Percentiles rank a stretch among this genome's conserved stretches.
Evolutionary conservation across 1,139 yeast species (phyloP).

Genomic region (Yamadazyma mexicana): DNA sequence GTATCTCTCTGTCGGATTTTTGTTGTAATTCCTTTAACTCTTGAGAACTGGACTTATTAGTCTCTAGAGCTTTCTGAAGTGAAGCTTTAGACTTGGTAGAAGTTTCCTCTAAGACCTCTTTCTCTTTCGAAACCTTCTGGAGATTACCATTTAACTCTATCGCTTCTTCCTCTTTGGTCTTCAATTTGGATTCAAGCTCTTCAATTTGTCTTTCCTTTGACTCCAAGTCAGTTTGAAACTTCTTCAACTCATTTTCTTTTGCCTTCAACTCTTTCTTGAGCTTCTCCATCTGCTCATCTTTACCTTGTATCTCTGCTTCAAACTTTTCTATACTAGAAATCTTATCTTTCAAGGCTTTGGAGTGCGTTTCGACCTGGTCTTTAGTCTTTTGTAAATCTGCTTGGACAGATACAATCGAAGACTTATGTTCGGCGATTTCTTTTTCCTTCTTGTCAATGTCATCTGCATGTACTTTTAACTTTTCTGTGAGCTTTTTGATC

Average conservation of each 20-base stretch:
- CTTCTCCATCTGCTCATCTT: background rate
- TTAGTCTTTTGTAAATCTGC: background rate
- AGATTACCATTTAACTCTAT: slow-evolving; percentile 9
- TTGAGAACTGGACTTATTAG: slow-evolving; percentile 5
- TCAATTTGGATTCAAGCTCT: background rate
- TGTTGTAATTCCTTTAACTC: slow-evolving; percentile 7
- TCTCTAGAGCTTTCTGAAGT: slow-evolving; percentile 2
- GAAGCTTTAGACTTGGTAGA: slow-evolving; percentile 3
- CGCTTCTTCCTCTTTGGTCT: slow-evolving; percentile 1
- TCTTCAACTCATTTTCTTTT: slow-evolving; percentile 28
- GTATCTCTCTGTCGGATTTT: slow-evolving; percentile 3
- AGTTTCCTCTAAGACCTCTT: background rate
- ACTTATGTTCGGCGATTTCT: background rate
- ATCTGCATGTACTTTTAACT: slow-evolving; percentile 8
- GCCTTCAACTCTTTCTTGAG: slow-evolving; percentile 34
- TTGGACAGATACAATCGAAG: background rate
- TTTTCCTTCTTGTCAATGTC: background rate
- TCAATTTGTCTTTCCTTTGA: slow-evolving; percentile 1
- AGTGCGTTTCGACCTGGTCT: background rate
- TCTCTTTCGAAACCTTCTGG: slow-evolving; percentile 2
- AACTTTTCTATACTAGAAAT: background rate
- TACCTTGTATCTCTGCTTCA: background rate
- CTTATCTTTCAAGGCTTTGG: background rate
- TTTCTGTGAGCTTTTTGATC: slow-evolving; percentile 8
- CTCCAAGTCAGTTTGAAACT: slow-evolving; percentile 9